These are phyloP conservation scores for Cystobasidium pallidum DNA, from an alignment of 1,284 basidiomycete genomes.

Conservation along the genomic window DNA sequence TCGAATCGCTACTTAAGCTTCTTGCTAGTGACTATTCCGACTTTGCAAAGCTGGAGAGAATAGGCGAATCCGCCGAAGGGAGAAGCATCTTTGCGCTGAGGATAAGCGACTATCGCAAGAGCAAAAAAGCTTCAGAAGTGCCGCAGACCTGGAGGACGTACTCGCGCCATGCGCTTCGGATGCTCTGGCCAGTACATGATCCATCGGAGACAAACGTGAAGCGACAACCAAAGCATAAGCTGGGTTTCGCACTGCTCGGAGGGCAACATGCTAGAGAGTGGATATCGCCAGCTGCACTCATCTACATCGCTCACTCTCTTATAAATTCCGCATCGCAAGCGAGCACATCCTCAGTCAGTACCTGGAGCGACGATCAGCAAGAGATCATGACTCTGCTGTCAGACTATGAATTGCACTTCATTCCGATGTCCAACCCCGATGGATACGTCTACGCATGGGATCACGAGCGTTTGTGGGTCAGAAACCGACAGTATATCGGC, in stretches of 20 bases:
- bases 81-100: slow-evolving; percentile 42
- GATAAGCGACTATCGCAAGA: slow-evolving; percentile 41
- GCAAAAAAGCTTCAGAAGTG: slow-evolving; percentile 26
- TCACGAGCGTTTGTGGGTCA: slow-evolving; percentile 76
- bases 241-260: slow-evolving; percentile 69
- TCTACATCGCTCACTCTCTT: slow-evolving; percentile 74
- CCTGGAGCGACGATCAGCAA: slow-evolving; percentile 7
- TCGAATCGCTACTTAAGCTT: slow-evolving; percentile 40
- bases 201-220: not conserved
- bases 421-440: slow-evolving; percentile 81
- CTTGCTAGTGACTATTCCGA: slow-evolving; percentile 43
- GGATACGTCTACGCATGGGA: slow-evolving; percentile 73
- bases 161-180: not conserved
- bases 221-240: slow-evolving; percentile 40
- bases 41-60: slow-evolving; percentile 39
- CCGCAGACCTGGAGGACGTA: slow-evolving; percentile 12
- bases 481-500: slow-evolving; percentile 68
- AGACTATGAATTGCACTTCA: slow-evolving; percentile 71
- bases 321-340: slow-evolving; percentile 62
- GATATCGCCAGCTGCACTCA: slow-evolving; percentile 61
- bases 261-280: slow-evolving; percentile 77
- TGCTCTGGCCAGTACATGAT: not conserved
- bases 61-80: slow-evolving; percentile 48
- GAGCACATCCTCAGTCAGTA: not conserved
- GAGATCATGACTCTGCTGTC: slow-evolving; percentile 62